Conservation (phyloP, 2,329 filamentous ascomycete genomes). For the Aspergillus costaricaensis region DNA sequence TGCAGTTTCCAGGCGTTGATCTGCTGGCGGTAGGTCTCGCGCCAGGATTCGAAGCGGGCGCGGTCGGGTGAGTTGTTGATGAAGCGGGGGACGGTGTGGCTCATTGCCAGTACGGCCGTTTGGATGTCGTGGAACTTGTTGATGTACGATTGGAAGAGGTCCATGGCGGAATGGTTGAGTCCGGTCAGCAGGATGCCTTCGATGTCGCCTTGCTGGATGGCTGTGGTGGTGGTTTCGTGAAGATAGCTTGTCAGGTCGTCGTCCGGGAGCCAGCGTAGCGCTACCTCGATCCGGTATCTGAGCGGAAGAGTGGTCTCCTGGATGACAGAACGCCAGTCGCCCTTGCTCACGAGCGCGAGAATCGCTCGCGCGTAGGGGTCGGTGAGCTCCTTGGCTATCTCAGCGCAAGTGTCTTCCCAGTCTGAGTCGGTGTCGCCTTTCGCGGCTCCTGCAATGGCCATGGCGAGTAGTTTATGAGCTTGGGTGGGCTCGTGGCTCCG, state of each 20-base stretch:
- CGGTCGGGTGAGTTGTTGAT: constrained; percentile 56
- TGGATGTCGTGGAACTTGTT: constrained; percentile 62
- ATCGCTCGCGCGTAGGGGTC: constrained; percentile 65
- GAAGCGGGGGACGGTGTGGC: constrained; percentile 60
- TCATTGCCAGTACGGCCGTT: constrained; percentile 62
- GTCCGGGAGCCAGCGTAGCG: constrained; percentile 55
- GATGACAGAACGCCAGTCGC: constrained; percentile 62
- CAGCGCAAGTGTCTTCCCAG: constrained; percentile 62
- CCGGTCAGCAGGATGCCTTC: constrained; percentile 65
- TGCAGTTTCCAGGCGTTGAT: constrained; percentile 65
- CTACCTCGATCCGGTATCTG: constrained; percentile 62
- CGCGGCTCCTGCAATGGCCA: constrained; percentile 51
- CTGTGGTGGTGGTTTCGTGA: constrained; percentile 53
- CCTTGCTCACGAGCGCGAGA: constrained; percentile 60
- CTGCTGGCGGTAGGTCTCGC: constrained; percentile 60
- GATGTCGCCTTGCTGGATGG: constrained; percentile 57
- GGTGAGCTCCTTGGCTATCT: constrained; percentile 63
- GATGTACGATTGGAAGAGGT: constrained; percentile 63
- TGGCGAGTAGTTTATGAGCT: constrained; percentile 59
- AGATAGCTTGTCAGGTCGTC: constrained; percentile 55
- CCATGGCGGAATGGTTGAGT: constrained; percentile 58
- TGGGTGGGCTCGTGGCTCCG: constrained; percentile 55
- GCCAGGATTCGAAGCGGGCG: constrained; percentile 60
- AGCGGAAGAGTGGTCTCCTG: constrained; percentile 60
- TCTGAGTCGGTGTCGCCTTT: constrained; percentile 55